Evolutionary conservation across 1,139 yeast species (phyloP).

Genomic region (Kodamaea anthophila): DNA sequence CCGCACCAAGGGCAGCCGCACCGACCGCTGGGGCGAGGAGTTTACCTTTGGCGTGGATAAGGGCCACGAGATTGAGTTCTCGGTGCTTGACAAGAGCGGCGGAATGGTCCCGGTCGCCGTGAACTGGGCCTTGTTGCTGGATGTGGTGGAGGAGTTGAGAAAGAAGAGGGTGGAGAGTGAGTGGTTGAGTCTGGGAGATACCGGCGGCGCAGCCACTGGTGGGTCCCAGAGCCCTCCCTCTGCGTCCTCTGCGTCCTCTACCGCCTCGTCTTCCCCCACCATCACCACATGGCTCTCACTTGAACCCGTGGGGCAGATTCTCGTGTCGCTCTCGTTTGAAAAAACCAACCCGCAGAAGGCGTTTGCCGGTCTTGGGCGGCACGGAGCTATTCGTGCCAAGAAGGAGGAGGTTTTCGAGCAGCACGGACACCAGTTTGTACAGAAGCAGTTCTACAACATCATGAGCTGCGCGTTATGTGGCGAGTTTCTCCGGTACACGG

Average conservation of each 20-base stretch:
- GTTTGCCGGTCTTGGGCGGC: slow-evolving; percentile 80
- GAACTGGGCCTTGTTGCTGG: slow-evolving; percentile 84
- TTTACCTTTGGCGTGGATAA: slow-evolving; percentile 77
- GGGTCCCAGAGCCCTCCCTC: not conserved
- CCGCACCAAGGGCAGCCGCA: slow-evolving; percentile 66
- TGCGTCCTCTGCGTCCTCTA: not conserved
- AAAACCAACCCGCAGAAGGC: slow-evolving; percentile 54
- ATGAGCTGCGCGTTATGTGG: slow-evolving; percentile 98
- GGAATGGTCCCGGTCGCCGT: slow-evolving; percentile 83
- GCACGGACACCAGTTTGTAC: slow-evolving; percentile 95
- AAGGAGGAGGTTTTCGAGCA: slow-evolving; percentile 94
- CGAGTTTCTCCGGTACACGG: slow-evolving; percentile 88
- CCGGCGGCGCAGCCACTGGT: slow-evolving; percentile 19
- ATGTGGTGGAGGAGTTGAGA: slow-evolving; percentile 89
- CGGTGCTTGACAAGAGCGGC: slow-evolving; percentile 76
- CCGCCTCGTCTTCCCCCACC: not conserved
- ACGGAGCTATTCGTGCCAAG: slow-evolving; percentile 94
- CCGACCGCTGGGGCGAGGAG: slow-evolving; percentile 81
- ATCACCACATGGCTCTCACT: slow-evolving; percentile 75
- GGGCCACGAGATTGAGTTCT: slow-evolving; percentile 85
- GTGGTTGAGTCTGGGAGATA: slow-evolving; percentile 79
- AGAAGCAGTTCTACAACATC: slow-evolving; percentile 89
- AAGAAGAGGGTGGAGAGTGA: slow-evolving; percentile 81
- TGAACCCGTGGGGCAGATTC: slow-evolving; percentile 91
- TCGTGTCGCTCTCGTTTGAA: slow-evolving; percentile 71